Evolutionary conservation across 768 basidiomycete genomes (phyloP).

Genomic region (Coprinellus aureogranulatus): DNA sequence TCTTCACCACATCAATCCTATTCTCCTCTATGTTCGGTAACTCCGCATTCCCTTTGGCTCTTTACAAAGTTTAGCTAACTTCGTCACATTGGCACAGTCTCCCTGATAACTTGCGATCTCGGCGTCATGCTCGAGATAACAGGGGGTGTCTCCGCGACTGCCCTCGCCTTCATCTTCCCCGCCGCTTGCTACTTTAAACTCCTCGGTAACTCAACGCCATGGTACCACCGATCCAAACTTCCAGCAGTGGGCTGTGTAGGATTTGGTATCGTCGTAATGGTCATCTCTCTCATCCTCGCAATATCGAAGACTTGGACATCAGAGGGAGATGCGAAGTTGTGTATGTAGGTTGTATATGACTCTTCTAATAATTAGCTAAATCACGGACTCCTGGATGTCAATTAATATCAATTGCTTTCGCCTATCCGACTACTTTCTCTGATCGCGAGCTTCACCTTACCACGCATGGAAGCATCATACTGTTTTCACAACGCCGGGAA

Average conservation of each 20-base stretch:
- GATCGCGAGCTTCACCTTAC: no score
- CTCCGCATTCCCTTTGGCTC: neutral
- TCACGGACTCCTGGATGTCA: no score
- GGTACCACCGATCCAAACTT: slow-evolving; percentile 70
- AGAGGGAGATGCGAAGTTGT: slow-evolving; percentile 67
- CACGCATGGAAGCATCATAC: no score
- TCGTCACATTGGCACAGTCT: slow-evolving; percentile 49
- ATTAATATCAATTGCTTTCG: no score
- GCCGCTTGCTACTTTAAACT: slow-evolving; percentile 85
- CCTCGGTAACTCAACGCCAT: slow-evolving; percentile 49
- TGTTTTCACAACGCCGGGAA: no score
- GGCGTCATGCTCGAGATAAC: slow-evolving; percentile 99
- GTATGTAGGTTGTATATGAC: slow-evolving; percentile 40
- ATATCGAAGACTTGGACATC: slow-evolving; percentile 75
- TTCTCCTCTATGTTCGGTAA: slow-evolving; percentile 68
- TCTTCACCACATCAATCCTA: slow-evolving; percentile 86
- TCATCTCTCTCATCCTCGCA: slow-evolving; percentile 73
- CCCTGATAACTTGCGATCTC: slow-evolving; percentile 91
- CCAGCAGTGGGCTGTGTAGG: slow-evolving; percentile 69
- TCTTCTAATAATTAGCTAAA: slow-evolving; percentile 2
- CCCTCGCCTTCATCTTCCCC: slow-evolving; percentile 91
- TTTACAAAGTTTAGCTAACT: neutral
- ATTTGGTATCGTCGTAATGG: slow-evolving; percentile 78
- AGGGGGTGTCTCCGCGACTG: slow-evolving; percentile 91
- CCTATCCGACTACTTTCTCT: no score